Base-by-base conservation (phyloP, 495 filamentous ascomycete genomes). In the Hypomontagnella submonticulosa region DNA sequence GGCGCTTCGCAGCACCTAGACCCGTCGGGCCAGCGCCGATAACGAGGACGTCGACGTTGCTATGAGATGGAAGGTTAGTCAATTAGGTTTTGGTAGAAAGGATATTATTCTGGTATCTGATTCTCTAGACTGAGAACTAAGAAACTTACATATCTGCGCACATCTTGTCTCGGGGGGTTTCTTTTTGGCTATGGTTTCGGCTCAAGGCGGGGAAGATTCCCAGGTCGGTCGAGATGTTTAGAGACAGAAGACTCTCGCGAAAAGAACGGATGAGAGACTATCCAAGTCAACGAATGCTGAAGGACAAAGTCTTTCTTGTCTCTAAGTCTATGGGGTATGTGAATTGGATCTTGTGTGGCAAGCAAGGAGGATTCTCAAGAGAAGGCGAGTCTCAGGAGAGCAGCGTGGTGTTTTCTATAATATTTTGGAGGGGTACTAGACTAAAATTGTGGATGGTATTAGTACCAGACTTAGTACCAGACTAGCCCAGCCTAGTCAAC, bases 1-100 rank as follows among this genome's bases (percentile, higher is more conserved):
- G 87, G 71, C 95, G 90, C 84, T 99, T 99, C 54, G 94, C 95
- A 72, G 95, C 95, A 81, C 95, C 95, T 69, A 97, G 84, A 69
- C 95, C 95, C 69, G 95, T 98, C 58, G 95, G 95, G 69, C 95
- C 95, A 79, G 95, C 95, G 70, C 95, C 95, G 84, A 99, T 97
- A 80, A 99, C 88, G 71, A 99, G 91, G 68, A 99, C 89, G 80
- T 99, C 96, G 75, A 99, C 92, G 63, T 90, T 88, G 76, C 93
- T 97, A 44, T 6, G 36, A 12, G 38, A 36, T 23, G 13, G 13
- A 43, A 46, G 6, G 62, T 76, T 43, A 77, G 75, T 62, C 19
- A 55, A 67, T 67, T 59, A 66, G 19, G 23, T 46, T 66, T 71
- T 42, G 33, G 23, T 23, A 15, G 12, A 37, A 40, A 27, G 23